These are phyloP conservation scores for Salix arbutifolia DNA, from an alignment of 345 rosid species.

Conservation along the genomic window DNA sequence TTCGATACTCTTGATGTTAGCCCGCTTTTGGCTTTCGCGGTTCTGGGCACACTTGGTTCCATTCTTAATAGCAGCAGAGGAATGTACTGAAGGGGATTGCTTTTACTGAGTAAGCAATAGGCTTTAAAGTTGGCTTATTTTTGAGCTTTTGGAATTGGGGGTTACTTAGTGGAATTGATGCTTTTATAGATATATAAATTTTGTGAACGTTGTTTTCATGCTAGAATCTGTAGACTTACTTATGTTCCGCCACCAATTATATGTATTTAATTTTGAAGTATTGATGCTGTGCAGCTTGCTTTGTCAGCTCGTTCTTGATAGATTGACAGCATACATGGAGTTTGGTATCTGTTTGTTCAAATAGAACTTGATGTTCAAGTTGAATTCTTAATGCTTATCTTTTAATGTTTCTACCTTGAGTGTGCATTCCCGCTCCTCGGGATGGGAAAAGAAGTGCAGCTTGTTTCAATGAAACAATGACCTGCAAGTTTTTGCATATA, in stretches of 20 bases:
- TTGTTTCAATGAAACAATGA: too few species aligned
- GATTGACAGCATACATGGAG: too few species aligned
- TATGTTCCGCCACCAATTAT: too few species aligned
- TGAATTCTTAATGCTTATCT: too few species aligned
- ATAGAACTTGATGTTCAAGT: too few species aligned
- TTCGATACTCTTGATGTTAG: constrained; percentile 80
- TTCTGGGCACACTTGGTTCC: constrained; percentile 66
- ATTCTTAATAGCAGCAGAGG: constrained; percentile 52
- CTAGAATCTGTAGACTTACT: background rate
- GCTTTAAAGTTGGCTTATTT: background rate
- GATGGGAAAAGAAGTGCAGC: too few species aligned
- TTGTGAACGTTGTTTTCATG: constrained; percentile 1
- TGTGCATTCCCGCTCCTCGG: too few species aligned
- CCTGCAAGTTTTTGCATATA: too few species aligned
- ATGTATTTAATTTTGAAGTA: background rate
- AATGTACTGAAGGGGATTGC: constrained; percentile 8
- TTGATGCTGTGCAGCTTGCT: background rate
- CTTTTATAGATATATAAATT: background rate
- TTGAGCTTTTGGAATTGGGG: background rate
- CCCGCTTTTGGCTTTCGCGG: constrained; percentile 77
- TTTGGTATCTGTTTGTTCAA: too few species aligned
- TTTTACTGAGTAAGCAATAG: background rate
- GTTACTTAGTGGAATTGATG: background rate
- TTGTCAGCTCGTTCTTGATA: too few species aligned
- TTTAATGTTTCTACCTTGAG: too few species aligned